These are phyloP conservation scores for Populus hybrid DNA, from an alignment of 441 rosid species.

Conservation along the genomic window DNA sequence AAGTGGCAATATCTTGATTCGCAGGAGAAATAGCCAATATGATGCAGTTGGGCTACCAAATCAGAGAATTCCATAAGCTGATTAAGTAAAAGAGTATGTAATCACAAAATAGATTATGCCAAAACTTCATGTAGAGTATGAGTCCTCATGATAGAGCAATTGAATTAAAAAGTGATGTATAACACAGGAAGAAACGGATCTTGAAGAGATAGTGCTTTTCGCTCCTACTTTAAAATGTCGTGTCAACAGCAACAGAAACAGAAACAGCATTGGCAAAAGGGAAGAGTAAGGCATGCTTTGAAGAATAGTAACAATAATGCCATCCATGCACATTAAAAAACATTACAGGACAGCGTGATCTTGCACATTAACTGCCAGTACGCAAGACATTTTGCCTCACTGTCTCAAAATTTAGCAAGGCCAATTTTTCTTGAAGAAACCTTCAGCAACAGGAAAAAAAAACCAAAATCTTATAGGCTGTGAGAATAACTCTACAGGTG, in stretches of 20 bases:
- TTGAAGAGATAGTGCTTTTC: neutral
- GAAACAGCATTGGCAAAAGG: neutral
- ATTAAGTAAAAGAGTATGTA: neutral
- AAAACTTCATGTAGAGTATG: neutral
- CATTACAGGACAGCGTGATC: neutral
- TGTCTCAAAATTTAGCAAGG: neutral
- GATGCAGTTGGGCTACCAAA: constrained; percentile 80
- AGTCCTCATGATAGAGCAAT: neutral
- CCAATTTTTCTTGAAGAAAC: neutral
- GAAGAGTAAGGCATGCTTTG: neutral
- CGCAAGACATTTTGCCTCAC: neutral
- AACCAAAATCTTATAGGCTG: neutral
- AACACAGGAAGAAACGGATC: neutral
- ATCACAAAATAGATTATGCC: neutral
- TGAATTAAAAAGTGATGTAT: neutral
- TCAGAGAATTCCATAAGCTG: constrained; percentile 14
- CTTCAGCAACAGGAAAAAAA: neutral
- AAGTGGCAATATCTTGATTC: constrained; percentile 99
- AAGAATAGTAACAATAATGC: neutral
- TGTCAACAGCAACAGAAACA: neutral
- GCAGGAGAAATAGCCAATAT: constrained; percentile 99
- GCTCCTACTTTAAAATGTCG: neutral
- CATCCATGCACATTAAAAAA: neutral
- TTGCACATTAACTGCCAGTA: neutral
- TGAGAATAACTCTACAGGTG: neutral